phyloP scores from a whole-genome alignment of 2,329 filamentous ascomycete genomes.

The Calonectria henricotiae region DNA sequence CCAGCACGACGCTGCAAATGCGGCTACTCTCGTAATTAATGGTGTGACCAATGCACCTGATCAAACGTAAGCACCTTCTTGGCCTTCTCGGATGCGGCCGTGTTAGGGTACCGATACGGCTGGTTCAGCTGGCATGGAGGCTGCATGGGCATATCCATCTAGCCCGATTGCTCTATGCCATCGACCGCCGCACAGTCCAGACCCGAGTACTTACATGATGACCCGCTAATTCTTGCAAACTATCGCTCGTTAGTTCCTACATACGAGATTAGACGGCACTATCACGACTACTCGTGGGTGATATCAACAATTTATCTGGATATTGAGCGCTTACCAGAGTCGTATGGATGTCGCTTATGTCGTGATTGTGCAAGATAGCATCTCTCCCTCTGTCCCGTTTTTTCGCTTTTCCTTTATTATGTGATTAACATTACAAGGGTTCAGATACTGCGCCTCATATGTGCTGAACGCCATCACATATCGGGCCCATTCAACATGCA shows the following conservation, averaged over 20 bases:
- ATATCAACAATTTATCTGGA: constrained; percentile 14
- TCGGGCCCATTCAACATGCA: not conserved
- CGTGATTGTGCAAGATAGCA: not conserved
- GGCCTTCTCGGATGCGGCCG: not conserved
- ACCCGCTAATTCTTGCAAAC: constrained; percentile 2
- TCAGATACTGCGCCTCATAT: constrained; percentile 9
- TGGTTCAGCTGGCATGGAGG: not conserved
- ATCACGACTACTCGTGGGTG: not conserved
- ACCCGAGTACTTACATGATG: constrained; percentile 19
- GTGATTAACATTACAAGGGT: not conserved
- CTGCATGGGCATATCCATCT: constrained; percentile 11
- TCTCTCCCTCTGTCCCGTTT: not conserved
- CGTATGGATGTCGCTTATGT: not conserved
- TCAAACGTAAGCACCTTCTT: constrained; percentile 4
- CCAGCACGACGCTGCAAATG: not conserved
- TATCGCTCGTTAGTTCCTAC: constrained; percentile 5
- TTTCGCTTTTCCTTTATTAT: not conserved
- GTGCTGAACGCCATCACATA: not conserved
- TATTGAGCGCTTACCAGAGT: not conserved
- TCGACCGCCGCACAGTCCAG: not conserved
- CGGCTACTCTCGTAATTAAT: not conserved
- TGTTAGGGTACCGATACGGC: not conserved
- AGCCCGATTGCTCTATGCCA: not conserved
- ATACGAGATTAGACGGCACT: constrained; percentile 10
- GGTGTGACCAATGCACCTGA: constrained; percentile 7